Evolutionary conservation across 2,329 filamentous ascomycete genomes (phyloP), one percentile per base, ranked within the genome.

Genomic region (Pseudocercospora musae): DNA sequence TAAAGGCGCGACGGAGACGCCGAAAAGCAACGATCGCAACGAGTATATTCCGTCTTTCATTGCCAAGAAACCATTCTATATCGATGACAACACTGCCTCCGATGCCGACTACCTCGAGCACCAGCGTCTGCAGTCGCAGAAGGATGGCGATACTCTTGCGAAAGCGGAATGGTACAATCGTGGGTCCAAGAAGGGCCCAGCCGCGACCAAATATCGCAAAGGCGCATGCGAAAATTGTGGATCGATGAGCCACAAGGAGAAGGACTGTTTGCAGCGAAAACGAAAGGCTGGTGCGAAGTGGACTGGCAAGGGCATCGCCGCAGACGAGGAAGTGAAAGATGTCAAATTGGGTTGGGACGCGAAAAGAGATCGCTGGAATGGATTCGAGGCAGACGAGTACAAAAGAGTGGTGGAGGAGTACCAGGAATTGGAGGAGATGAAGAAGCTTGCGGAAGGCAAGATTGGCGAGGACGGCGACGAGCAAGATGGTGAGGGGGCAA

Each of bases 191-290:
- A 94, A 91, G 74, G 79, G 91, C 0, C 91, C 92, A 3, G 92
- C 92, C 0, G 92, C 94, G 56, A 99, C 95, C 68, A 99, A 97
- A 75, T 99, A 91, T 76, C 91, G 96, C 68, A 99, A 98, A 80
- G 95, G 96, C 73, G 94, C 95, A 58, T 99, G 95, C 79, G 94
- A 98, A 78, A 99, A 99, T 79, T 99, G 95, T 80, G 95, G 95
- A 72, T 89, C 92, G 62, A 96, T 98, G 90, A 92, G 91, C 68
- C 95, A 99, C 79, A 96, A 96, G 79, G 89, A 87, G 57, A 96
- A 96, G 74, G 94, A 98, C 73, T 99, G 95, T 74, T 79, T 99
- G 56, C 92, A 89, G 72, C 85, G 95, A 58, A 95, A 93, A 29
- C 86, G 95, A 62, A 96, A 96, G 57, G 87, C 89, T 60, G 94